Conservation (phyloP, 2,329 filamentous ascomycete species). For the Coleophoma crateriformis region DNA sequence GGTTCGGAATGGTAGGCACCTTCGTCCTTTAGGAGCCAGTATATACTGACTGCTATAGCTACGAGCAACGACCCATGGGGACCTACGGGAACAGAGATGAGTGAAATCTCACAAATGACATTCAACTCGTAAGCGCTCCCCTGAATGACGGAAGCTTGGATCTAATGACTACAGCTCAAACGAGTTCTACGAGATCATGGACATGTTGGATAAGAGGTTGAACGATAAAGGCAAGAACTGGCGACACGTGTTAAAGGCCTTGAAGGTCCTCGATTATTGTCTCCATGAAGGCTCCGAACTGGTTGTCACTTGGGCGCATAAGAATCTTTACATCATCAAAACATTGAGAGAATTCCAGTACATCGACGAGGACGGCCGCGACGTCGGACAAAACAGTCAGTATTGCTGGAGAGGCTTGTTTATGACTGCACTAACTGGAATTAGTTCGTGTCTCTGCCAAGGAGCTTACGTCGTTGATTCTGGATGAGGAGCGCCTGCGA, state of each 20-base stretch:
- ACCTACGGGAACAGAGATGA: slow-evolving; percentile 96
- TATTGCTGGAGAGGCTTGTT: background rate
- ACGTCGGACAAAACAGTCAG: slow-evolving; percentile 94
- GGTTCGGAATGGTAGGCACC: slow-evolving; percentile 82
- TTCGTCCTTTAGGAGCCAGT: slow-evolving; percentile 10
- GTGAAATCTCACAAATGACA: slow-evolving; percentile 95
- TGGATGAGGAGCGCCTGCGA: slow-evolving; percentile 89
- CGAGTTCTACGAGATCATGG: slow-evolving; percentile 99
- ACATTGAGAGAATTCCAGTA: slow-evolving; percentile 96
- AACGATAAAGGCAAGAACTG: slow-evolving; percentile 99
- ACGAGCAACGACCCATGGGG: slow-evolving; percentile 99
- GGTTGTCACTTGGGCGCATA: slow-evolving; percentile 94
- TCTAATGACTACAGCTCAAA: slow-evolving; percentile 52
- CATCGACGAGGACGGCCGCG: slow-evolving; percentile 88
- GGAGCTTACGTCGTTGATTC: slow-evolving; percentile 84
- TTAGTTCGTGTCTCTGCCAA: slow-evolving; percentile 92
- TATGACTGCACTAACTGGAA: slow-evolving; percentile 19
- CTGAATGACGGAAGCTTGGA: too few species aligned
- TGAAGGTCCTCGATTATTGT: slow-evolving; percentile 97
- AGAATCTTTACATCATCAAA: slow-evolving; percentile 99
- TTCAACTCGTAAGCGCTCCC: slow-evolving; percentile 77
- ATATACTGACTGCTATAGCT: slow-evolving; percentile 50
- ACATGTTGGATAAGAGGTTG: slow-evolving; percentile 97
- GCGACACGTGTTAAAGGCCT: slow-evolving; percentile 94
- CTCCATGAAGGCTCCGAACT: slow-evolving; percentile 95